Percentiles rank a stretch among this genome's conserved stretches.
These are phyloP conservation scores for Xylaria multiplex DNA, from an alignment of 2,329 filamentous ascomycete species.

Conservation along the genomic window DNA sequence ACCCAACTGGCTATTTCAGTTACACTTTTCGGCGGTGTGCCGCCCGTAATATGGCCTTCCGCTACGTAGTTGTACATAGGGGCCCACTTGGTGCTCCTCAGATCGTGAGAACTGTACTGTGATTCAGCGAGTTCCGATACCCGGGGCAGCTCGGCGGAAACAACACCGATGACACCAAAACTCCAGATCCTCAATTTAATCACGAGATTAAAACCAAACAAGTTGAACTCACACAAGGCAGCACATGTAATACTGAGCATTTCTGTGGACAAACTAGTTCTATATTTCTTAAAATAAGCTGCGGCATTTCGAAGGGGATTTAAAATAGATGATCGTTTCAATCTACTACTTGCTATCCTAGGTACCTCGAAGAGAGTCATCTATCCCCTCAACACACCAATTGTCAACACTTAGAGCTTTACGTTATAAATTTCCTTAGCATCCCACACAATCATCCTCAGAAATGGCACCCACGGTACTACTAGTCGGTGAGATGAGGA, in stretches of 20 bases:
- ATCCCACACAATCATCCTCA: too few relatives aligned
- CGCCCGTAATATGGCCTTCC: background rate
- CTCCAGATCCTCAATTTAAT: background rate
- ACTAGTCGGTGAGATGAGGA: conserved; percentile 41
- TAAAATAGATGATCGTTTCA: background rate
- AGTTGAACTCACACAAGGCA: background rate
- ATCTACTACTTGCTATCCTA: background rate
- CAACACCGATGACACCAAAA: conserved; percentile 14
- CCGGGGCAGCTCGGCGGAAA: conserved; percentile 25
- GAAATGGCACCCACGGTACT: conserved; percentile 43
- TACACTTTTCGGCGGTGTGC: conserved; percentile 15
- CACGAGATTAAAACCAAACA: background rate
- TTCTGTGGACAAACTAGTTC: background rate
- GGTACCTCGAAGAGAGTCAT: background rate
- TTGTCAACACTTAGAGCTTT: too few relatives aligned
- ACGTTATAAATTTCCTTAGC: too few relatives aligned
- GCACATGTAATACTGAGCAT: background rate
- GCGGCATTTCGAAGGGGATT: background rate
- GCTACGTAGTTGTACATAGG: background rate
- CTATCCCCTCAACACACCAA: background rate
- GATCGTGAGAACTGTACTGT: conserved; percentile 10
- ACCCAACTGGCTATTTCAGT: background rate
- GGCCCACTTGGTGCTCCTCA: conserved; percentile 28
- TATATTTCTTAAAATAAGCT: background rate
- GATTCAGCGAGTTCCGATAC: conserved; percentile 25